These are phyloP conservation scores for Emergomyces pasteurianus DNA, from an alignment of 2,329 filamentous ascomycete genomes.

Conservation along the genomic window DNA sequence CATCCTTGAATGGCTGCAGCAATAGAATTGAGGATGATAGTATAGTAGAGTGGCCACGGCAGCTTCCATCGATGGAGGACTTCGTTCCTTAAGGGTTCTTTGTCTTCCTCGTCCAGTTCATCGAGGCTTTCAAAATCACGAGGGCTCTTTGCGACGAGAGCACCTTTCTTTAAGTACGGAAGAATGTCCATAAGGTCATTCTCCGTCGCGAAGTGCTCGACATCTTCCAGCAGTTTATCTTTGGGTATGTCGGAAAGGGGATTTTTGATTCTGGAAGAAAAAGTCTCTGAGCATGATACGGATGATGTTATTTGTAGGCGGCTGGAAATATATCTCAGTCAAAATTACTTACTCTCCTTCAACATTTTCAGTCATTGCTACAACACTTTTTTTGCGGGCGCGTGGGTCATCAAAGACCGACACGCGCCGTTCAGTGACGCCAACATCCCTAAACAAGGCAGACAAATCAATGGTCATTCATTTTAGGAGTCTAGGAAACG, in stretches of 20 bases:
- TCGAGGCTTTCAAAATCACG: slow-evolving; percentile 49
- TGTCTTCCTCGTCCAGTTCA: slow-evolving; percentile 44
- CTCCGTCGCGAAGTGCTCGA: slow-evolving; percentile 36
- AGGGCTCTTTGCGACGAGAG: slow-evolving; percentile 62
- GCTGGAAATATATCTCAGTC: neutral
- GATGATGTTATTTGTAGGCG: neutral
- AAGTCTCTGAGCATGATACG: neutral
- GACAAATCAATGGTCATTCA: neutral
- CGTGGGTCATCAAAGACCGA: slow-evolving; percentile 9
- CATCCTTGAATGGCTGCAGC: slow-evolving; percentile 44
- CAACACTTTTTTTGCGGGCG: slow-evolving; percentile 14
- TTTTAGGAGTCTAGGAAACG: neutral
- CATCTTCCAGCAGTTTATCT: slow-evolving; percentile 19
- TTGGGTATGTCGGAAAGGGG: slow-evolving; percentile 22
- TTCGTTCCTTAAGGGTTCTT: slow-evolving; percentile 31
- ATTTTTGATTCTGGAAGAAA: slow-evolving; percentile 23
- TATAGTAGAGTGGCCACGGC: slow-evolving; percentile 37
- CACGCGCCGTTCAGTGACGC: slow-evolving; percentile 3
- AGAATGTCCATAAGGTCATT: slow-evolving; percentile 50
- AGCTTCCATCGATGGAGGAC: slow-evolving; percentile 36
- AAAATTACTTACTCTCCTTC: slow-evolving; percentile 21
- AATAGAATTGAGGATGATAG: slow-evolving; percentile 40
- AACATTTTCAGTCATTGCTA: slow-evolving; percentile 20
- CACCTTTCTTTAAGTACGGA: slow-evolving; percentile 36
- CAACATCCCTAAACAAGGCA: neutral